Conservation (phyloP, 768 basidiomycete species). For the Clavulina sp. region DNA sequence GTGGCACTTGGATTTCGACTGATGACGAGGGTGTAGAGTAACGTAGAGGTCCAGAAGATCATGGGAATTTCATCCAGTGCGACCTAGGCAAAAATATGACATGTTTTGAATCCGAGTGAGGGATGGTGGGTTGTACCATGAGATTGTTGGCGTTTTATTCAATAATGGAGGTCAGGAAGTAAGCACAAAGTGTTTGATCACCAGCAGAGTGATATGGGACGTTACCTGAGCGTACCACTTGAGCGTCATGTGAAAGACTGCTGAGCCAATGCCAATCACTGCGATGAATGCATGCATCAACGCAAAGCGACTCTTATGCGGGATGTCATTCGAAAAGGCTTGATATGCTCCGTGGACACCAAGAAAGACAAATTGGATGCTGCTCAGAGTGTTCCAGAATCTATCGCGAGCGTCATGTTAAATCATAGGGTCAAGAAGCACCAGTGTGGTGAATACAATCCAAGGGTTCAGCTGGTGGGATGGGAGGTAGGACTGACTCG, state of each 20-base stretch:
- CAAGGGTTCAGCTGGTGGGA: too few relatives aligned
- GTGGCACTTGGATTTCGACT: slow-evolving; percentile 1
- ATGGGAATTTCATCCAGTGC: slow-evolving; percentile 24
- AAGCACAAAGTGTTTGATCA: too few relatives aligned
- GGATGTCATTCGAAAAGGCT: slow-evolving; percentile 8
- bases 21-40: slow-evolving; percentile 14
- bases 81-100: too few relatives aligned
- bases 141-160: too few relatives aligned
- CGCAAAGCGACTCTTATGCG: slow-evolving; percentile 13
- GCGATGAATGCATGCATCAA: slow-evolving; percentile 10
- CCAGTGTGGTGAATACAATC: too few relatives aligned
- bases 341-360: slow-evolving; percentile 17
- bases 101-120: too few relatives aligned
- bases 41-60: slow-evolving; percentile 20
- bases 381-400: slow-evolving; percentile 21
- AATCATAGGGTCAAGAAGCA: too few relatives aligned
- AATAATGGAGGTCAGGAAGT: too few relatives aligned
- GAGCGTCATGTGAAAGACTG: slow-evolving; percentile 20
- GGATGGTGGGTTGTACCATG: too few relatives aligned
- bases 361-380: slow-evolving; percentile 18
- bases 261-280: slow-evolving; percentile 19
- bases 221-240: slow-evolving; percentile 20
- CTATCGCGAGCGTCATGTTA: too few relatives aligned
- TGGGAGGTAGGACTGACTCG: too few relatives aligned
- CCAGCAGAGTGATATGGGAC: too few relatives aligned